Base-by-base conservation (phyloP, 306 rosid species). In the Casuarina equisetifolia region DNA sequence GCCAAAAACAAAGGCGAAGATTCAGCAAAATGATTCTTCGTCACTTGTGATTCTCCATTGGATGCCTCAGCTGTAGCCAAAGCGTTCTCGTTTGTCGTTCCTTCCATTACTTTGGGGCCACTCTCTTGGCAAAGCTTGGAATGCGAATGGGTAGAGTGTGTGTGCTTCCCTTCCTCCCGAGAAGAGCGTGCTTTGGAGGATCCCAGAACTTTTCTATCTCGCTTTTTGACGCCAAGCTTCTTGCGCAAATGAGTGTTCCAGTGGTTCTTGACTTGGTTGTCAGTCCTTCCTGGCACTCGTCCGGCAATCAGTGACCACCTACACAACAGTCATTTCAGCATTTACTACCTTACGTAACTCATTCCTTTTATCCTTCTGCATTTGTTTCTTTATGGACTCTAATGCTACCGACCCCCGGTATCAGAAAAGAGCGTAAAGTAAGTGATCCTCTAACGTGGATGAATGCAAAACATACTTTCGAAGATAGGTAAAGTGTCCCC, bases 261-360 rank as follows among this genome's bases (percentile, higher is more conserved):
- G 71, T 83, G 74, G 61, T 83, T 76, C 81, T 76, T 83, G 0
- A 83, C 75, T 55, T 80, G 81, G 38, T 76, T 83, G 69, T 80
- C 86, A 17, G 84, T 83, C 72, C 86, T 77, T 39, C 86, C 86
- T 6, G 86, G 86, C 13, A 83, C 70, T 25, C 86, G 44, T 1
- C 81, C 84, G 8, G 86, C 81, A 53, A 80, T 83, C 43, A 83
- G 58, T 5, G 86, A 64, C 86, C 86, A 83, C 79, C 86, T 83
- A 20, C 50, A 51, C 40, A n/a, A 16, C 53, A n/a, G n/a, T 4
- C 20, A 16, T 64, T 2, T 48, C 39, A 6, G 63, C 43, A 69
- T 51, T 20, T 58, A 59, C n/a, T 25, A 25, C 16, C 9, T 58
- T 3, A 10, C 5, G 40, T 1, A 45, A 48, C 13, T 17, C 71